Evolutionary conservation across 2,329 filamentous ascomycete genomes (phyloP).

Genomic region (Teratosphaeria pseudoeucalypti): DNA sequence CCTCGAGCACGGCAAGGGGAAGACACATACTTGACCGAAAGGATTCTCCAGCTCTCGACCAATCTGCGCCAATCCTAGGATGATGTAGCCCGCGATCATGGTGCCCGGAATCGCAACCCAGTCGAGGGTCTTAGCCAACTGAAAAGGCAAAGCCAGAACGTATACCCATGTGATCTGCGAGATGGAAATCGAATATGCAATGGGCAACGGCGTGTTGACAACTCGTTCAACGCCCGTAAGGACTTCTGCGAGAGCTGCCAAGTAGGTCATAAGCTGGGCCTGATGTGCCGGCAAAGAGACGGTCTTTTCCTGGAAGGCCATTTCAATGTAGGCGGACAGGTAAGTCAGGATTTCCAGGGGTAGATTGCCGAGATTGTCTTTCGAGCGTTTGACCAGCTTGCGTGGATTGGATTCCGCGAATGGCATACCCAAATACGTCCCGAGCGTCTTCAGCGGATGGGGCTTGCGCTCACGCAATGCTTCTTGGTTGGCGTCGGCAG

Average conservation of each 20-base stretch:
- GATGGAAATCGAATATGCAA: constrained; percentile 76
- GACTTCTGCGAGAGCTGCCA: constrained; percentile 60
- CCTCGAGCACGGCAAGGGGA: neutral
- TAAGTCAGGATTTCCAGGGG: constrained; percentile 72
- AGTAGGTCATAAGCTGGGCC: constrained; percentile 45
- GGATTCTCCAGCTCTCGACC: constrained; percentile 78
- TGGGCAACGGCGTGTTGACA: constrained; percentile 68
- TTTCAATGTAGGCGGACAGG: constrained; percentile 56
- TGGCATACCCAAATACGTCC: constrained; percentile 63
- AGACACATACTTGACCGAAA: constrained; percentile 49
- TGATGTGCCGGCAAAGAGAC: constrained; percentile 50
- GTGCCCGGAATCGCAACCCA: constrained; percentile 74
- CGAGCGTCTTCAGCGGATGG: constrained; percentile 27
- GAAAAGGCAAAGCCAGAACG: constrained; percentile 70
- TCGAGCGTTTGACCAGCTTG: constrained; percentile 63
- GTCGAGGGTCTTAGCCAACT: constrained; percentile 52
- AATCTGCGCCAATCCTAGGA: constrained; percentile 65
- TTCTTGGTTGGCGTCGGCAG: constrained; percentile 46
- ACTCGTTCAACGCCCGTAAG: constrained; percentile 66
- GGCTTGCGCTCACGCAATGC: constrained; percentile 28
- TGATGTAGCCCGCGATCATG: constrained; percentile 62
- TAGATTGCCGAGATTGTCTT: constrained; percentile 67
- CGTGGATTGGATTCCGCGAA: constrained; percentile 71
- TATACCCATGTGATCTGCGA: constrained; percentile 82
- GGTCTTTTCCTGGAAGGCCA: constrained; percentile 46